Conservation (phyloP, 805 yeast species). For the Wickerhamomyces hampshirensis region DNA sequence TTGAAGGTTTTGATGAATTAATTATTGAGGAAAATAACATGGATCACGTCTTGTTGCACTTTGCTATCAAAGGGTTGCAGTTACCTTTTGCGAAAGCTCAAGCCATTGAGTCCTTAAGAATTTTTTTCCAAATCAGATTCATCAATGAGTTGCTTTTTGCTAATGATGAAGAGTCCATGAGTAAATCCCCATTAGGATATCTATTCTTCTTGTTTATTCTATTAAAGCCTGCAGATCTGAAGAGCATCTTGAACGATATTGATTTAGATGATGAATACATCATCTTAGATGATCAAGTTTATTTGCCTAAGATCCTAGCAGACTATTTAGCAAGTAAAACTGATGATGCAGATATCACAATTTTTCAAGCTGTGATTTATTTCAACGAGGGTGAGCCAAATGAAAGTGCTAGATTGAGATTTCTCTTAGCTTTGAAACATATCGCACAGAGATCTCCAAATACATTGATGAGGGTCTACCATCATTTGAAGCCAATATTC, state of each 20-base stretch:
- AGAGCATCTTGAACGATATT: constrained; percentile 27
- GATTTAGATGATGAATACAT: constrained; percentile 31
- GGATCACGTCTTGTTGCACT: constrained; percentile 43
- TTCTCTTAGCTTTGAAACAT: constrained; percentile 27
- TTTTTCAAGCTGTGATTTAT: constrained; percentile 30
- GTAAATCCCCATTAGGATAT: constrained; percentile 20
- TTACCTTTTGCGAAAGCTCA: constrained; percentile 50
- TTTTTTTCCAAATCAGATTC: constrained; percentile 39
- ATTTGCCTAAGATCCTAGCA: constrained; percentile 33
- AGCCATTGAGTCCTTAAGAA: constrained; percentile 41
- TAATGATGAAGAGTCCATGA: constrained; percentile 7
- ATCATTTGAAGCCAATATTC: constrained; percentile 26
- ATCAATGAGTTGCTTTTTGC: constrained; percentile 26
- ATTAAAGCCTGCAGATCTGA: constrained; percentile 33
- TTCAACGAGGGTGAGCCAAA: constrained; percentile 30
- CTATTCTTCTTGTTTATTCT: constrained; percentile 33
- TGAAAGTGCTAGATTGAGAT: constrained; percentile 31
- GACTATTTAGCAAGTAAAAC: constrained; percentile 29
- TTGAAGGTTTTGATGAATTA: constrained; percentile 40
- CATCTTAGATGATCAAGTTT: constrained; percentile 27
- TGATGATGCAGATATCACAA: constrained; percentile 27
- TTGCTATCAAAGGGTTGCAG: constrained; percentile 53
- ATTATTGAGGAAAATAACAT: constrained; percentile 41
- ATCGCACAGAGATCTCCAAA: constrained; percentile 29
- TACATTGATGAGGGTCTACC: constrained; percentile 29